Evolutionary conservation across 2,329 filamentous ascomycete species (phyloP).

Genomic region (Knoxdaviesia proteae): DNA sequence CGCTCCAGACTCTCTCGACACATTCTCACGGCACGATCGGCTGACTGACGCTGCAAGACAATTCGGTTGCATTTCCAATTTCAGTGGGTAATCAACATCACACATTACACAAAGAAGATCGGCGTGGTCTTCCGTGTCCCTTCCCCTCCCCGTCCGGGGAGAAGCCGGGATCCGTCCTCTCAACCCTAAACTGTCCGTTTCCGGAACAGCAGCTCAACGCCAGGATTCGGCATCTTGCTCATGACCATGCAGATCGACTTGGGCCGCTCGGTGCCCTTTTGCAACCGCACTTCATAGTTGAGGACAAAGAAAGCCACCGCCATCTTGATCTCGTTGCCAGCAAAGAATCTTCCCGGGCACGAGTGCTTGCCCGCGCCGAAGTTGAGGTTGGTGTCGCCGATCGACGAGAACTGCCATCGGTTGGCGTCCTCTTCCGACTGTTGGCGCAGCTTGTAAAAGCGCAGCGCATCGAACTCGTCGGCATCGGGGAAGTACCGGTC

Average conservation of each 20-base stretch:
- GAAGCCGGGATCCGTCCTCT: too few relatives aligned
- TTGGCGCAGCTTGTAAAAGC: slow-evolving; percentile 24
- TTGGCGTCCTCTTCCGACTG: slow-evolving; percentile 16
- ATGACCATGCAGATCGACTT: slow-evolving; percentile 16
- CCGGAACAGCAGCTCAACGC: slow-evolving; percentile 19
- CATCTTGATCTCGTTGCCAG: slow-evolving; percentile 23
- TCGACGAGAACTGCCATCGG: slow-evolving; percentile 21
- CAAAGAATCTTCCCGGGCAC: slow-evolving; percentile 27
- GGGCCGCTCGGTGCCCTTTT: slow-evolving; percentile 17
- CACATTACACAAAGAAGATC: too few relatives aligned
- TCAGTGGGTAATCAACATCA: too few relatives aligned
- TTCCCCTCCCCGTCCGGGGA: too few relatives aligned
- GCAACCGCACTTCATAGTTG: slow-evolving; percentile 19
- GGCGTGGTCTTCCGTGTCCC: too few relatives aligned
- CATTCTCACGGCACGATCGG: too few relatives aligned
- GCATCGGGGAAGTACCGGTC: slow-evolving; percentile 18
- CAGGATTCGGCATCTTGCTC: slow-evolving; percentile 19
- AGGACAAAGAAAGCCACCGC: slow-evolving; percentile 20
- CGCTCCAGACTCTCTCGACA: too few relatives aligned
- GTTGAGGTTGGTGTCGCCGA: slow-evolving; percentile 20
- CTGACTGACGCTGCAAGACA: too few relatives aligned
- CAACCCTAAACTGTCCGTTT: slow-evolving; percentile 7
- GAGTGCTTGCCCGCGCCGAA: slow-evolving; percentile 26
- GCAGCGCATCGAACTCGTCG: slow-evolving; percentile 24
- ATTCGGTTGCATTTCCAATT: too few relatives aligned